These are phyloP conservation scores for Allomyces javanicus DNA, from an alignment of 192 early-diverging fungal genomes.

Conservation along the genomic window DNA sequence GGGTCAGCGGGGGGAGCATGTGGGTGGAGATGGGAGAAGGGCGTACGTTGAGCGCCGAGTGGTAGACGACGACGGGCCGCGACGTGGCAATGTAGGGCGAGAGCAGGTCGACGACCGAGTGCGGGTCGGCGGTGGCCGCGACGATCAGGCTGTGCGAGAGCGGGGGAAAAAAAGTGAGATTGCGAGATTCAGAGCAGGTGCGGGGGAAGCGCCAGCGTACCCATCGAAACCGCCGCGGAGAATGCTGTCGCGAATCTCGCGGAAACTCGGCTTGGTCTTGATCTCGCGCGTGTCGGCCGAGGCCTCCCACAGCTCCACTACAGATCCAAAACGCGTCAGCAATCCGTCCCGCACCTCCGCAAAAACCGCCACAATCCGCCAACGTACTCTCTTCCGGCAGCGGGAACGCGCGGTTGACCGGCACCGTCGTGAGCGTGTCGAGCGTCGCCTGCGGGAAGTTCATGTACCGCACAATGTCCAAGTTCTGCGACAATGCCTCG, in stretches of 20 bases:
- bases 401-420: background rate
- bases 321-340: background rate
- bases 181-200: background rate
- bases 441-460: background rate
- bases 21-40: background rate
- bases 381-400: background rate
- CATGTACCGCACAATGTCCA: background rate
- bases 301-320: conserved; percentile 12
- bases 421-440: background rate
- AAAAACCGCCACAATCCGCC: background rate
- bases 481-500: background rate
- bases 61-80: conserved; percentile 66
- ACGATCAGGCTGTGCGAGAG: conserved; percentile 37
- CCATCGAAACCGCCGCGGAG: conserved; percentile 45
- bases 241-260: conserved; percentile 27
- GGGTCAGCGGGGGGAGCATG: background rate
- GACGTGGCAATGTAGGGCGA: conserved; percentile 59
- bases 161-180: background rate
- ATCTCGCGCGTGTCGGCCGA: conserved; percentile 29
- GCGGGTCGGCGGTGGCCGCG: conserved; percentile 54
- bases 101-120: conserved; percentile 50
- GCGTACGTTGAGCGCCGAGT: conserved; percentile 28
- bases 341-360: conserved; percentile 5
- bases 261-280: conserved; percentile 23
- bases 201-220: conserved; percentile 6